phyloP scores from a whole-genome alignment of 2,329 filamentous ascomycete species.

The Fusarium tricinctum region DNA sequence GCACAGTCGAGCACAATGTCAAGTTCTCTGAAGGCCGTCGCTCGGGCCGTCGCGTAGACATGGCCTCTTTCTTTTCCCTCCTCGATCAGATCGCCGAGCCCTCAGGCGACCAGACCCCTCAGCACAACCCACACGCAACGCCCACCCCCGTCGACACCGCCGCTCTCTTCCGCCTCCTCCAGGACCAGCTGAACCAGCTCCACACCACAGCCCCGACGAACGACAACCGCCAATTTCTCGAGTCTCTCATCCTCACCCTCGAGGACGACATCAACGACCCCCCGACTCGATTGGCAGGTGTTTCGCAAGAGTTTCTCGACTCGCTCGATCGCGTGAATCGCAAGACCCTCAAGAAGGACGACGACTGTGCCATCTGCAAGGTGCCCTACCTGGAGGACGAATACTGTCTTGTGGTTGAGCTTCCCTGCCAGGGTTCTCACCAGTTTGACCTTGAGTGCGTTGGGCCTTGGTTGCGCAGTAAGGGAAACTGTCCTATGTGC shows the following conservation, averaged over 20 bases:
- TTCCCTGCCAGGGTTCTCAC: constrained; percentile 72
- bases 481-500: constrained; percentile 75
- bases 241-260: constrained; percentile 62
- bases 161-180: constrained; percentile 70
- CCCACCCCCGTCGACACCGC: constrained; percentile 72
- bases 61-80: constrained; percentile 73
- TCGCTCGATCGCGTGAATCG: constrained; percentile 69
- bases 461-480: constrained; percentile 73
- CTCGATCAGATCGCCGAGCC: constrained; percentile 66
- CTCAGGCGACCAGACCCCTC: constrained; percentile 52
- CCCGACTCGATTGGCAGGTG: constrained; percentile 66
- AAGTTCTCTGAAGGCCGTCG: constrained; percentile 58
- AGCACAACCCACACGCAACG: constrained; percentile 69
- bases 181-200: constrained; percentile 69
- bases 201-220: constrained; percentile 63
- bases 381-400: constrained; percentile 72
- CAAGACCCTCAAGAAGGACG: constrained; percentile 64
- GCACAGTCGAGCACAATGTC: constrained; percentile 75
- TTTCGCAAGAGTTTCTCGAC: constrained; percentile 72
- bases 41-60: constrained; percentile 69
- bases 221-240: constrained; percentile 65
- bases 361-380: constrained; percentile 73
- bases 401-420: constrained; percentile 73
- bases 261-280: constrained; percentile 66
- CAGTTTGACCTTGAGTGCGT: constrained; percentile 77